Percentiles rank a stretch among this genome's conserved stretches.
These are phyloP conservation scores for Kodamaea sp. DNA, from an alignment of 1,139 yeast genomes.

Conservation along the genomic window DNA sequence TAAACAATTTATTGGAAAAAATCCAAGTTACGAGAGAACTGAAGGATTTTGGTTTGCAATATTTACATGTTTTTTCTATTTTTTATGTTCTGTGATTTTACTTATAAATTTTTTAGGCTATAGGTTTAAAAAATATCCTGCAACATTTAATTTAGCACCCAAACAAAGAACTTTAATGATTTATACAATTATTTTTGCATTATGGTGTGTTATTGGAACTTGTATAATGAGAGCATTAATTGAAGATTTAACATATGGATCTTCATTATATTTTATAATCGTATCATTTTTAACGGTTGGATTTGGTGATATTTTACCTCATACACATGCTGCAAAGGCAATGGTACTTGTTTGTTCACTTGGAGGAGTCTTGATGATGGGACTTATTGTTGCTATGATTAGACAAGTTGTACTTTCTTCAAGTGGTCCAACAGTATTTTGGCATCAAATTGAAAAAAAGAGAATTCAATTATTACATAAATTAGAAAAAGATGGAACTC, in stretches of 20 bases:
- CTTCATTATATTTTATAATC: slow-evolving; percentile 64
- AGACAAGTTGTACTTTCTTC: slow-evolving; percentile 59
- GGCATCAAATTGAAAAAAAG: slow-evolving; percentile 54
- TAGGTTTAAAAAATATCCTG: slow-evolving; percentile 55
- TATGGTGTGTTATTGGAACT: slow-evolving; percentile 72
- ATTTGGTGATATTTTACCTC: slow-evolving; percentile 67
- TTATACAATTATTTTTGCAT: slow-evolving; percentile 59
- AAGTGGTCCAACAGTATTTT: slow-evolving; percentile 58
- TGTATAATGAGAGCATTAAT: slow-evolving; percentile 38
- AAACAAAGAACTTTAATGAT: slow-evolving; percentile 71
- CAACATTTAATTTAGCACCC: slow-evolving; percentile 60
- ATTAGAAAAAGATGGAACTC: slow-evolving; percentile 16
- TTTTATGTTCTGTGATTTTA: slow-evolving; percentile 50
- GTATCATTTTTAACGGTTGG: slow-evolving; percentile 78
- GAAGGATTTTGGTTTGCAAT: slow-evolving; percentile 80
- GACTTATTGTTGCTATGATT: slow-evolving; percentile 67
- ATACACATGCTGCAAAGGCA: slow-evolving; percentile 49
- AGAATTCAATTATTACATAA: slow-evolving; percentile 17
- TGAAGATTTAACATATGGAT: slow-evolving; percentile 46
- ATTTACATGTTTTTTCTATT: slow-evolving; percentile 59
- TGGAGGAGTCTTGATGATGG: slow-evolving; percentile 67
- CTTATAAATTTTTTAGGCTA: slow-evolving; percentile 61
- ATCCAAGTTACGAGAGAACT: slow-evolving; percentile 28
- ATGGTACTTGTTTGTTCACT: slow-evolving; percentile 60
- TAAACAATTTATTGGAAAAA: slow-evolving; percentile 14